Percentiles rank a stretch among this genome's conserved stretches.
phyloP scores from a whole-genome alignment of 306 rosid species.

The Begonia fuchsioides region DNA sequence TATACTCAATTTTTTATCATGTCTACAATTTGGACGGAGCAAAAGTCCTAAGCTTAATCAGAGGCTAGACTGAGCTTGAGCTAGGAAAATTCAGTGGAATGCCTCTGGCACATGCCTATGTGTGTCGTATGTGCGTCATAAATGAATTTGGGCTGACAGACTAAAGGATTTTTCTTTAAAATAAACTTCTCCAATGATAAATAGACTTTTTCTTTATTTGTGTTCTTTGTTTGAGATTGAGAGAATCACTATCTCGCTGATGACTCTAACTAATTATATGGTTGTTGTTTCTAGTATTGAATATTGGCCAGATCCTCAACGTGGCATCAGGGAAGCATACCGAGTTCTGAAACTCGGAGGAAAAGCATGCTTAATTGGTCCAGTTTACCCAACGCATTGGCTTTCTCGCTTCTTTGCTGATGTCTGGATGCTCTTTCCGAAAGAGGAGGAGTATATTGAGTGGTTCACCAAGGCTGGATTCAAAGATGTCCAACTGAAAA shows the following conservation, averaged over 20 bases:
- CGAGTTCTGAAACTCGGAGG: conserved; percentile 85
- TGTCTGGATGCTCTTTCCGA: conserved; percentile 95
- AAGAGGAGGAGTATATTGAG: conserved; percentile 90
- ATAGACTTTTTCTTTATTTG: no score
- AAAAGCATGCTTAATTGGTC: conserved; percentile 77
- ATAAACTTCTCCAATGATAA: no score
- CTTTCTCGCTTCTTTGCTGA: conserved; percentile 94
- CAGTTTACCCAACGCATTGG: conserved; percentile 86
- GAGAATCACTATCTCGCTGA: background rate
- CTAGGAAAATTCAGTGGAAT: no score
- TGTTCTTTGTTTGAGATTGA: background rate
- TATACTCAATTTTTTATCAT: background rate
- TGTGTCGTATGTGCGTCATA: no score
- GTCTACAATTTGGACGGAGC: background rate
- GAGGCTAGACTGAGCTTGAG: no score
- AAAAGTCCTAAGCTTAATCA: no score
- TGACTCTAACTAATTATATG: conserved; percentile 2
- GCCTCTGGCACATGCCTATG: no score
- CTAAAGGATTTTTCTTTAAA: no score
- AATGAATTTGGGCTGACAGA: no score
- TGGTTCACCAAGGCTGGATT: conserved; percentile 91
- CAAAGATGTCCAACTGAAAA: conserved; percentile 67
- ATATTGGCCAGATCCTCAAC: conserved; percentile 97
- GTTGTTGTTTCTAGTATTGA: conserved; percentile 37
- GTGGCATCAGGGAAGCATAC: conserved; percentile 89